These are phyloP conservation scores for Botrytis squamosa DNA, from an alignment of 2,329 filamentous ascomycete species.

Conservation along the genomic window DNA sequence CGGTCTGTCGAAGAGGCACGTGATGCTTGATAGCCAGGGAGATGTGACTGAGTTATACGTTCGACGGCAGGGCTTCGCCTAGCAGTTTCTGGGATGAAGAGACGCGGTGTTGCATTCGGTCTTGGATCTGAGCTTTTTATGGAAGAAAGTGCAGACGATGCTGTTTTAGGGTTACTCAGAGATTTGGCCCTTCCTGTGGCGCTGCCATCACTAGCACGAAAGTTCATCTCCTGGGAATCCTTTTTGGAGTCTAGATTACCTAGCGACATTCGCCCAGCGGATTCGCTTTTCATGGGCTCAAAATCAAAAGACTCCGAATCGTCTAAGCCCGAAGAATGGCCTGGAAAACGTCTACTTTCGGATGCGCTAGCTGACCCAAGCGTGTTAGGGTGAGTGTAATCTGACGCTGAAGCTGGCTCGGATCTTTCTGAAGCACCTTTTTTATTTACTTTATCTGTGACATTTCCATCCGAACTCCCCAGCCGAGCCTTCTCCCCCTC, in stretches of 20 bases:
- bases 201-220: conserved; percentile 31
- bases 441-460: conserved; percentile 17
- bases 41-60: conserved; percentile 45
- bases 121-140: conserved; percentile 38
- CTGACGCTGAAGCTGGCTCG: background rate
- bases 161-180: conserved; percentile 37
- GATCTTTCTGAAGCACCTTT: conserved; percentile 4
- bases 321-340: conserved; percentile 25
- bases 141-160: conserved; percentile 36
- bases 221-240: conserved; percentile 19
- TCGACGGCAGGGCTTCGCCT: conserved; percentile 40
- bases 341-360: conserved; percentile 22
- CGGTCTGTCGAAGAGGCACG: conserved; percentile 60
- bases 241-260: conserved; percentile 19
- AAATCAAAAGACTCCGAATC: conserved; percentile 31
- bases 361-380: conserved; percentile 28
- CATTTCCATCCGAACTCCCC: conserved; percentile 14
- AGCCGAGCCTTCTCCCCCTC: conserved; percentile 49
- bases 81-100: conserved; percentile 33
- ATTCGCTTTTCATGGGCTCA: conserved; percentile 21
- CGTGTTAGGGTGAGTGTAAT: conserved; percentile 24
- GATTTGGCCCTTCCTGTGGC: conserved; percentile 28
- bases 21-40: conserved; percentile 49
- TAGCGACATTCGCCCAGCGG: conserved; percentile 10
- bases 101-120: conserved; percentile 29